These are phyloP conservation scores for Hyaloscypha hepaticicola DNA, from an alignment of 495 filamentous ascomycete species.

Conservation along the genomic window DNA sequence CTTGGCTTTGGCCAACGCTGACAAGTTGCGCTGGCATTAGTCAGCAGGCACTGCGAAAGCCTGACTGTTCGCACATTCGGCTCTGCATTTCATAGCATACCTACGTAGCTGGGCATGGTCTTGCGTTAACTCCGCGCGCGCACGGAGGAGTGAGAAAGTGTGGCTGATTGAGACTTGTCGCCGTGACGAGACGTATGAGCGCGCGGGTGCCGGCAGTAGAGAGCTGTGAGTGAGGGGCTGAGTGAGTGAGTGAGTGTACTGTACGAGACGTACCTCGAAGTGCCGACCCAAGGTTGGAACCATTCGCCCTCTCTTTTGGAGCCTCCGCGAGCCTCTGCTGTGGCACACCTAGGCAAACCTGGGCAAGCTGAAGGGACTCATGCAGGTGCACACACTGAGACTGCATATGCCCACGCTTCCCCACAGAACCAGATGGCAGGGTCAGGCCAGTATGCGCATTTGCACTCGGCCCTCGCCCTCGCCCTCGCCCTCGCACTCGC, in stretches of 20 bases:
- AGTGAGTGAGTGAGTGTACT: no score
- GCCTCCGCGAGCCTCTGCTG: background rate
- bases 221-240: no score
- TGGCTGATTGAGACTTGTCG: no score
- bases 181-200: background rate
- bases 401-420: background rate
- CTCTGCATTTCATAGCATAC: background rate
- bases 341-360: background rate
- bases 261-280: no score
- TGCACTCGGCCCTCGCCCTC: no score
- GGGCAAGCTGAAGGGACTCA: slow-evolving; percentile 1
- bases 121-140: background rate
- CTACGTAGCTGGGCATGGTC: background rate
- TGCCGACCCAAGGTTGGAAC: no score
- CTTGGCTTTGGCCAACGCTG: background rate
- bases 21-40: background rate
- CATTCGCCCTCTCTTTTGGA: background rate
- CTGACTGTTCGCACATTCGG: background rate
- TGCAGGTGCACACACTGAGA: background rate
- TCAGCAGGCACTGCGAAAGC: background rate
- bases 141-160: background rate
- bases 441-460: background rate
- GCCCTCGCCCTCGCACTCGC: background rate
- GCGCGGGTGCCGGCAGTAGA: no score
- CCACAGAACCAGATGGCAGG: background rate